Evolutionary conservation across 1,284 basidiomycete genomes (phyloP).

Genomic region (Xanthoconium separans): DNA sequence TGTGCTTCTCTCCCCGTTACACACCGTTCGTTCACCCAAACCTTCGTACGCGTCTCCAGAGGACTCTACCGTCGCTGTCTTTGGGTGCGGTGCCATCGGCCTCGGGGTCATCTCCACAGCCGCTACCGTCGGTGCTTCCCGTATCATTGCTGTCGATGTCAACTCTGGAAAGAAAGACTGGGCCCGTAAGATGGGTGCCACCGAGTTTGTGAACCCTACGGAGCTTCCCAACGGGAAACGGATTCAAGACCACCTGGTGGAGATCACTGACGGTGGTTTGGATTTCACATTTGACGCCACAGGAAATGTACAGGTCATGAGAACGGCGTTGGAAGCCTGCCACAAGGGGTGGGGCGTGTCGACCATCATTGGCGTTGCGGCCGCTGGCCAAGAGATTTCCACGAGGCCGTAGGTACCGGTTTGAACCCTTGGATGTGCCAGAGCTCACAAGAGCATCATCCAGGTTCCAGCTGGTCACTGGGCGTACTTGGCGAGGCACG

Average conservation of each 20-base stretch:
- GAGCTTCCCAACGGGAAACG: slow-evolving; percentile 74
- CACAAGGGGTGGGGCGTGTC: slow-evolving; percentile 99
- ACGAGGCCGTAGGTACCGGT: slow-evolving; percentile 81
- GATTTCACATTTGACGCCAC: slow-evolving; percentile 98
- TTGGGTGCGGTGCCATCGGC: slow-evolving; percentile 95
- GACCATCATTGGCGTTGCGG: slow-evolving; percentile 92
- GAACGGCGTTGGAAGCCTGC: slow-evolving; percentile 92
- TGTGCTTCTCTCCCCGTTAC: slow-evolving; percentile 27
- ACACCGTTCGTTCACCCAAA: background rate
- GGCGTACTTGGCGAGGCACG: slow-evolving; percentile 92
- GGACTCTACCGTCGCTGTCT: slow-evolving; percentile 88
- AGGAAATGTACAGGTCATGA: slow-evolving; percentile 95
- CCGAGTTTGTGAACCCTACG: slow-evolving; percentile 90
- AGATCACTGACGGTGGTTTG: slow-evolving; percentile 94
- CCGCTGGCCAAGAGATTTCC: slow-evolving; percentile 96
- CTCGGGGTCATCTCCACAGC: slow-evolving; percentile 90
- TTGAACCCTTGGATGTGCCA: background rate
- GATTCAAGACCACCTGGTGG: slow-evolving; percentile 88
- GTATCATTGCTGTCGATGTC: slow-evolving; percentile 92
- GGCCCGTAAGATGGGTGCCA: slow-evolving; percentile 96
- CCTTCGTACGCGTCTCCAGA: slow-evolving; percentile 42
- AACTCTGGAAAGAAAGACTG: slow-evolving; percentile 85
- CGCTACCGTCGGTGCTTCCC: slow-evolving; percentile 73
- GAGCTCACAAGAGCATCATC: slow-evolving; percentile 10
- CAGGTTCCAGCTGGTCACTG: slow-evolving; percentile 85